Evolutionary conservation across 1,139 yeast genomes (phyloP), one percentile per base, ranked within the genome.

Genomic region (Trichomonascaceae sp.): DNA sequence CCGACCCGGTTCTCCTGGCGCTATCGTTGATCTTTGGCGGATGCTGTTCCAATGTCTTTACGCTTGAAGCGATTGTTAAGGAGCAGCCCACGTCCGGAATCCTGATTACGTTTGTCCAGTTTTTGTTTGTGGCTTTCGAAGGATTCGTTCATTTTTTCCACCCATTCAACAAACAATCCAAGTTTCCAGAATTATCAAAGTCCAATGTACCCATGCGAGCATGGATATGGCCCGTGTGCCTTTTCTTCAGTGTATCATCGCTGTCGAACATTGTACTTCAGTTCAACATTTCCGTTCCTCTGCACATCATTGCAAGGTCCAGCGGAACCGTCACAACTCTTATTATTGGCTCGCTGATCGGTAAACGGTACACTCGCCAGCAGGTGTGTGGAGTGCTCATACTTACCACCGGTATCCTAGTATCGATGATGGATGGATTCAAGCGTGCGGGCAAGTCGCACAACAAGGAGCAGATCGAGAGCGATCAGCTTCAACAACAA

Each of bases 31-130:
- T 76, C 15, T 73, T 76, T 48, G 80, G 82, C 0, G 85, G 89
- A 2, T 79, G 89, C 48, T 78, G 89, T 47, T 60, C 73, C 18
- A 78, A 76, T 52, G 87, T 76, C 23, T 62, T 71, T 42, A 64
- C 77, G 1, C 56, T 79, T 31, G 89, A 79, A 48, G 54, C 62
- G 28, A 58, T 77, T 15, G 56, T 76, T 4, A 42, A 54, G 13
- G 56, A 48, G 23, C 53, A 50, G 32, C 65, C 59, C 3, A 52
- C 52, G n/a, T 48, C 66, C 5, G 76, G 78, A 3, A 61, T 62
- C 13, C 51, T 74, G 8, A 59, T 78, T 13, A 77, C 87, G 2
- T 71, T 76, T 39, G 52, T 62, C 22, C 89, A 79, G 47, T 76
- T 76, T 46, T 31, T 71, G 9, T 62, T 71, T 39, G 71, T 76